Conservation (phyloP, 176 grass and related monocot species). For the Bonia amplexicaulis region DNA sequence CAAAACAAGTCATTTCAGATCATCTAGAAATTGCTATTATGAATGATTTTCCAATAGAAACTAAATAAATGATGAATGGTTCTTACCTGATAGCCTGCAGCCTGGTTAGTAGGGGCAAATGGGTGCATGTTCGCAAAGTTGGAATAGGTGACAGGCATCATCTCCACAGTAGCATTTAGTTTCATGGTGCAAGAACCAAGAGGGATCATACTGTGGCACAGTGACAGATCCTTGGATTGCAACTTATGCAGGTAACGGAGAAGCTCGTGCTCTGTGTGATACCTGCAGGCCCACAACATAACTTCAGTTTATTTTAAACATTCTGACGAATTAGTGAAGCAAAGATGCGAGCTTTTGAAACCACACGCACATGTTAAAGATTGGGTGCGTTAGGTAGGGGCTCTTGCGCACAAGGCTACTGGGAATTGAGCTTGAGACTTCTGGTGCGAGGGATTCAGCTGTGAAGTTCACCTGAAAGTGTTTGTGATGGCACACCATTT, state of each 20-base stretch:
- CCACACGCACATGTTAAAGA: conserved; percentile 75
- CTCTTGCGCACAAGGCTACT: conserved; percentile 62
- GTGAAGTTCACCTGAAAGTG: conserved; percentile 71
- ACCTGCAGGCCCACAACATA: conserved; percentile 53
- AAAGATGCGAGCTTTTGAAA: background rate
- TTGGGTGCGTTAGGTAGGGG: conserved; percentile 80
- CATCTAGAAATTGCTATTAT: background rate
- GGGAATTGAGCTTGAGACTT: conserved; percentile 67
- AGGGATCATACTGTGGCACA: conserved; percentile 99
- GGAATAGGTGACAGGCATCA: conserved; percentile 97
- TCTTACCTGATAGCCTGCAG: conserved; percentile 81
- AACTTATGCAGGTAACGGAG: conserved; percentile 92
- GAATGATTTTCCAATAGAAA: background rate
- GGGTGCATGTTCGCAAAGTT: conserved; percentile 89
- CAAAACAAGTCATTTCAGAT: conserved; percentile 23
- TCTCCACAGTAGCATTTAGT: conserved; percentile 93
- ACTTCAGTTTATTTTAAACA: conserved; percentile 7
- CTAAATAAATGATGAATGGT: background rate
- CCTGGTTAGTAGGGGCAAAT: conserved; percentile 81
- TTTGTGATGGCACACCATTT: conserved; percentile 18
- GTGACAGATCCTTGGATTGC: conserved; percentile 86
- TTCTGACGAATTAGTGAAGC: background rate
- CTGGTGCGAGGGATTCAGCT: conserved; percentile 81
- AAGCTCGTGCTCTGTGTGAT: conserved; percentile 96
- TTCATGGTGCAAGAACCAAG: conserved; percentile 99